Percentiles rank a stretch among this genome's conserved stretches.
Conservation (phyloP, 2,329 filamentous ascomycete genomes). For the Phialophora chinensis region DNA sequence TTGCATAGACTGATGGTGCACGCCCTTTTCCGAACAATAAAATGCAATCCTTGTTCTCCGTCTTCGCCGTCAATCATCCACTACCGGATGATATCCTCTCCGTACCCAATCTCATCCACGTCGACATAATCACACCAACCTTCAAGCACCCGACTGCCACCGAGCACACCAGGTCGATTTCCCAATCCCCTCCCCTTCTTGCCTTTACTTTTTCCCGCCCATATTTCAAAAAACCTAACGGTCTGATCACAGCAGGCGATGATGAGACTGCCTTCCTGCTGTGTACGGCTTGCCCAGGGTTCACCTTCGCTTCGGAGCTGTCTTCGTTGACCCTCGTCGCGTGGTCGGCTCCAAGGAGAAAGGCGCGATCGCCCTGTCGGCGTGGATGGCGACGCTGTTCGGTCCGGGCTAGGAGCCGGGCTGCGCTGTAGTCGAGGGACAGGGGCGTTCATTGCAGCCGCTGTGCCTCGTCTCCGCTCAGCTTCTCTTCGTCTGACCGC, state of each 20-base stretch:
- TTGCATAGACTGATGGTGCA: background rate
- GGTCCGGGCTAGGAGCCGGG: slow-evolving; percentile 23
- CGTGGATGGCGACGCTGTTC: background rate
- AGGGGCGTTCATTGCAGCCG: background rate
- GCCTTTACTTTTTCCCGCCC: slow-evolving; percentile 68
- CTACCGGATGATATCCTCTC: slow-evolving; percentile 70
- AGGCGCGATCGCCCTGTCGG: slow-evolving; percentile 1
- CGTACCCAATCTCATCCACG: slow-evolving; percentile 58
- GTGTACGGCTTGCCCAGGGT: slow-evolving; percentile 62
- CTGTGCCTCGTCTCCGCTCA: slow-evolving; percentile 7
- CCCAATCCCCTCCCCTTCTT: slow-evolving; percentile 54
- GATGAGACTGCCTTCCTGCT: slow-evolving; percentile 81
- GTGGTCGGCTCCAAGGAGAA: slow-evolving; percentile 17
- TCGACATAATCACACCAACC: slow-evolving; percentile 75
- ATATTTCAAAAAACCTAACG: slow-evolving; percentile 95
- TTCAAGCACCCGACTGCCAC: slow-evolving; percentile 85
- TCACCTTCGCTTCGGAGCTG: slow-evolving; percentile 54
- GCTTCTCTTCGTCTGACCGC: slow-evolving; percentile 30
- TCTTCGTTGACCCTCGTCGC: slow-evolving; percentile 18
- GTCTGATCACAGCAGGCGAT: slow-evolving; percentile 90
- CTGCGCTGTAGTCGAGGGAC: slow-evolving; percentile 19
- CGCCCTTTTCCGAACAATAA: background rate
- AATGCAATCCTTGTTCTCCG: background rate
- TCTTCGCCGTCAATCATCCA: background rate
- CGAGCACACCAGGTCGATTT: slow-evolving; percentile 64